phyloP scores from a whole-genome alignment of 2,329 filamentous ascomycete species.

The Ophiostoma quercus region DNA sequence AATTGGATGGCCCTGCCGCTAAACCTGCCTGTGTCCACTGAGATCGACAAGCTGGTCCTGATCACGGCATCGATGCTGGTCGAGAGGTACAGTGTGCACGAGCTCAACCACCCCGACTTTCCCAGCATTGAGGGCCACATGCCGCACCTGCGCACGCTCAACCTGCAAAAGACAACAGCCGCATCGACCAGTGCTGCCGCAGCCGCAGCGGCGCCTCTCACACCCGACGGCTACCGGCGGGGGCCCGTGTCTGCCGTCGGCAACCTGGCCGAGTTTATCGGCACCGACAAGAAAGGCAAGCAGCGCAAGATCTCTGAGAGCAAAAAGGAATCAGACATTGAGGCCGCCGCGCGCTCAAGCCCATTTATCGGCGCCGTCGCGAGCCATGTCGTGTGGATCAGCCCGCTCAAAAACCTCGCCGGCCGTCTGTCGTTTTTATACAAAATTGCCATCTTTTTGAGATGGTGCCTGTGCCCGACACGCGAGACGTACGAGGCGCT shows the following conservation, averaged over 20 bases:
- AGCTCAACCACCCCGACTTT: constrained; percentile 21
- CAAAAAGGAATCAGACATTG: background rate
- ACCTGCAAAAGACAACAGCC: constrained; percentile 15
- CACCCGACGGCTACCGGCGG: background rate
- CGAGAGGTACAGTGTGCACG: constrained; percentile 19
- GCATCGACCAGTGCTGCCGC: background rate
- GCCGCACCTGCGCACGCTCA: constrained; percentile 1
- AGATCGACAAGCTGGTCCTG: constrained; percentile 20
- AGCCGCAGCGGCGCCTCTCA: background rate
- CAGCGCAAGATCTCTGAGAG: background rate
- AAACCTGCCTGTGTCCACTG: constrained; percentile 20
- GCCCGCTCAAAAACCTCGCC: background rate
- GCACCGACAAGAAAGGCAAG: background rate
- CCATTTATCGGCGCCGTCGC: background rate
- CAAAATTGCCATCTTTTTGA: constrained; percentile 18
- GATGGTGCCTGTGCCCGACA: constrained; percentile 21
- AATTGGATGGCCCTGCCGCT: constrained; percentile 21
- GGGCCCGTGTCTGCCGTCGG: background rate
- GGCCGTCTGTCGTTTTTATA: constrained; percentile 19
- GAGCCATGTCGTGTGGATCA: constrained; percentile 7
- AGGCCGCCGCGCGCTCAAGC: background rate
- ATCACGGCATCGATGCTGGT: constrained; percentile 18
- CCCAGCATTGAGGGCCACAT: constrained; percentile 18
- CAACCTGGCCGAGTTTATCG: background rate
- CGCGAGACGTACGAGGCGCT: constrained; percentile 20